Conservation (phyloP, 352 stramenopile genomes). For the Phytophthora pini region DNA sequence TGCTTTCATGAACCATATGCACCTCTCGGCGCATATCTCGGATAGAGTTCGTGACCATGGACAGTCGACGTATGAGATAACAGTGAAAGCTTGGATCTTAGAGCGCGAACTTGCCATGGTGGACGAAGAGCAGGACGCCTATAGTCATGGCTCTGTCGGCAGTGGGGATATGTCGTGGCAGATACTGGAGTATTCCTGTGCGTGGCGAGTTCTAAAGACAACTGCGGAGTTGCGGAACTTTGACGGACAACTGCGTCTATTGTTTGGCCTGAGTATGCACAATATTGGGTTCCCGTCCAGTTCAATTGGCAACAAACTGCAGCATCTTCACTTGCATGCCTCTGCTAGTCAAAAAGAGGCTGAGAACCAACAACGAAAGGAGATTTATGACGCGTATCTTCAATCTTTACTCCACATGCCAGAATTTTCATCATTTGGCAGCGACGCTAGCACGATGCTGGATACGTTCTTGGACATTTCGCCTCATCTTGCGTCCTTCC, state of each 20-base stretch:
- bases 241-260: conserved; percentile 57
- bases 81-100: conserved; percentile 67
- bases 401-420: conserved; percentile 58
- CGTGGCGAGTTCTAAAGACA: conserved; percentile 57
- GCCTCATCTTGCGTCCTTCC: conserved; percentile 53
- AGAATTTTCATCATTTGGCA: conserved; percentile 62
- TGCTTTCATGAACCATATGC: conserved; percentile 56
- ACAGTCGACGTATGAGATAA: conserved; percentile 56
- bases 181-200: conserved; percentile 69
- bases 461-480: conserved; percentile 77
- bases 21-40: conserved; percentile 53
- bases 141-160: conserved; percentile 3
- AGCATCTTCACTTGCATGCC: conserved; percentile 20
- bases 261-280: conserved; percentile 51
- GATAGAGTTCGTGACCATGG: conserved; percentile 30
- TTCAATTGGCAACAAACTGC: conserved; percentile 24
- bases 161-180: conserved; percentile 51
- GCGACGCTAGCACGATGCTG: conserved; percentile 61
- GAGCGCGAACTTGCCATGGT: conserved; percentile 52
- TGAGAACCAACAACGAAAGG: conserved; percentile 49
- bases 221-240: conserved; percentile 55
- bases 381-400: conserved; percentile 54
- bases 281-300: conserved; percentile 54
- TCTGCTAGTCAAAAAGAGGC: conserved; percentile 29
- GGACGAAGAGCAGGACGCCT: conserved; percentile 12